phyloP scores from a whole-genome alignment of 768 basidiomycete genomes.

The Tulasnella sp. region DNA sequence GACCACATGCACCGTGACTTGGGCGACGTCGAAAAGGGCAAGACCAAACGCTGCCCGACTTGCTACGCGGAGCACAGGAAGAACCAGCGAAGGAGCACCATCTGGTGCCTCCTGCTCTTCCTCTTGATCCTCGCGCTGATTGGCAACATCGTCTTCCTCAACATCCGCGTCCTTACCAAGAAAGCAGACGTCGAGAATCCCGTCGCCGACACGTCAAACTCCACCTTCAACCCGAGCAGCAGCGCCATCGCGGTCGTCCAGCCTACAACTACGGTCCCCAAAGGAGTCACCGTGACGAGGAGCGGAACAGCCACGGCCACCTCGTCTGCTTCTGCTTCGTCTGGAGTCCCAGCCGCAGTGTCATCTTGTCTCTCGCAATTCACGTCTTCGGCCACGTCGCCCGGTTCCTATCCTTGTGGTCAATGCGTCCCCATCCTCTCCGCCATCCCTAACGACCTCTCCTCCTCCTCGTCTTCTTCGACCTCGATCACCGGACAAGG shows the following conservation, averaged over 20 bases:
- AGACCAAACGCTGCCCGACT: constrained; percentile 35
- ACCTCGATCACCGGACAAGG: constrained; percentile 44
- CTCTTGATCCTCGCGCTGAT: constrained; percentile 51
- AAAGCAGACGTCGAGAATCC: constrained; percentile 35
- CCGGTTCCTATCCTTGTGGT: constrained; percentile 53
- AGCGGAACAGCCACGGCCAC: constrained; percentile 31
- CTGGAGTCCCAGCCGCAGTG: constrained; percentile 47
- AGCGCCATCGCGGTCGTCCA: not conserved
- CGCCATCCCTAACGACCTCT: constrained; percentile 45
- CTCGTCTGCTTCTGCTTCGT: constrained; percentile 37
- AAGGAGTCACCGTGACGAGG: constrained; percentile 2
- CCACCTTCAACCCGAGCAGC: not conserved
- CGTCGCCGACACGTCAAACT: not conserved
- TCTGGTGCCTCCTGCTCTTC: constrained; percentile 45
- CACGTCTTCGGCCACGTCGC: constrained; percentile 50
- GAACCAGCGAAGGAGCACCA: constrained; percentile 41
- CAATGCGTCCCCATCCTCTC: constrained; percentile 51
- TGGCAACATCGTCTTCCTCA: constrained; percentile 48
- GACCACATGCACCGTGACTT: not conserved
- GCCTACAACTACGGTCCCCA: constrained; percentile 13
- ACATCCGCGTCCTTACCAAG: constrained; percentile 44
- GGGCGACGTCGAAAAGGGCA: constrained; percentile 1
- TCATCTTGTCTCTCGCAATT: constrained; percentile 55
- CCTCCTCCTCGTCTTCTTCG: constrained; percentile 39
- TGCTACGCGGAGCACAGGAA: constrained; percentile 40